Conservation (phyloP, 2,329 filamentous ascomycete genomes). For the Diplocarpon rosae region DNA sequence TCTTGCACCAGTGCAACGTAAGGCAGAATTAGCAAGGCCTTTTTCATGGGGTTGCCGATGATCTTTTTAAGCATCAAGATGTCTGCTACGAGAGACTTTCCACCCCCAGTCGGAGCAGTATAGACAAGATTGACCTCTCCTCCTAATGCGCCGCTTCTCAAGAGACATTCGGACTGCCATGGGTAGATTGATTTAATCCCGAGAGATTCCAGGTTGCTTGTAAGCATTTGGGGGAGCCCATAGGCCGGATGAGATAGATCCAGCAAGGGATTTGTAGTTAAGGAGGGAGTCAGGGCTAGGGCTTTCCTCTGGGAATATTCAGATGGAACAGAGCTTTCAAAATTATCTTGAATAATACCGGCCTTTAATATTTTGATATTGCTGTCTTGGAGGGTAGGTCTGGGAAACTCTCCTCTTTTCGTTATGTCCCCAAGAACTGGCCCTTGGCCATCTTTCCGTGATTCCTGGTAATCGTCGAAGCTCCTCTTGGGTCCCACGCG, state of each 20-base stretch:
- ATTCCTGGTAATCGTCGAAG: constrained; percentile 10
- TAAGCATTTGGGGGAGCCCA: constrained; percentile 46
- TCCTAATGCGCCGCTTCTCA: constrained; percentile 52
- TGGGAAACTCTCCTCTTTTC: constrained; percentile 13
- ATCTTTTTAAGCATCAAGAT: constrained; percentile 64
- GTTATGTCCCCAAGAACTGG: constrained; percentile 9
- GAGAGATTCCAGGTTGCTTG: constrained; percentile 51
- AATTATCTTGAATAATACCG: constrained; percentile 35
- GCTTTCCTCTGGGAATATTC: constrained; percentile 47
- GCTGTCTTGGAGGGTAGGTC: constrained; percentile 9
- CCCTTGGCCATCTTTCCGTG: not conserved
- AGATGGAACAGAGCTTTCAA: constrained; percentile 26
- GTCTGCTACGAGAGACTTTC: constrained; percentile 64
- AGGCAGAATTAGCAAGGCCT: constrained; percentile 62
- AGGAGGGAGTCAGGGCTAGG: constrained; percentile 43
- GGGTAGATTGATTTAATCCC: constrained; percentile 68
- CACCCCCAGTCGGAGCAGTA: constrained; percentile 66
- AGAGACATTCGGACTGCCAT: constrained; percentile 67
- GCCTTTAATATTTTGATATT: constrained; percentile 27
- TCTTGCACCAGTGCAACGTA: constrained; percentile 75
- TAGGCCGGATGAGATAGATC: constrained; percentile 53
- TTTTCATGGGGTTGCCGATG: constrained; percentile 49
- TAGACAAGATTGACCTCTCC: constrained; percentile 66
- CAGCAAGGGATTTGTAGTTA: constrained; percentile 42
- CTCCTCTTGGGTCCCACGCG: constrained; percentile 19